Percentiles rank a stretch among this genome's conserved stretches.
Conservation (phyloP, 2,329 filamentous ascomycete genomes). For the Diaporthe sp. region DNA sequence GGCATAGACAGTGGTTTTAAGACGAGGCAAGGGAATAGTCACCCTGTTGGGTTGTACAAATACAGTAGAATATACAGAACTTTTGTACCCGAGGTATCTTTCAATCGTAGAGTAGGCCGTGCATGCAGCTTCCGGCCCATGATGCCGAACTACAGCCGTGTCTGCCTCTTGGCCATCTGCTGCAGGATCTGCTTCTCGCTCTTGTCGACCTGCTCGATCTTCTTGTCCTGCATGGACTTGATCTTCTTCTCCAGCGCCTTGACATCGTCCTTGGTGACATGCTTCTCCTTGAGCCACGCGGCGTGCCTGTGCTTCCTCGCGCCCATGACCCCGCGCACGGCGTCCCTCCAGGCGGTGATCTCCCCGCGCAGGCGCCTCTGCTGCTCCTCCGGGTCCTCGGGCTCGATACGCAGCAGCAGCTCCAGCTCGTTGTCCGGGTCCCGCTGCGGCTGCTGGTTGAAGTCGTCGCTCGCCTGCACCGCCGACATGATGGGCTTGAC, state of each 20-base stretch:
- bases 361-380: slow-evolving; percentile 57
- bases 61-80: slow-evolving; percentile 15
- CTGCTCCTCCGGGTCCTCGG: slow-evolving; percentile 63
- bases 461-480: slow-evolving; percentile 63
- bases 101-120: neutral
- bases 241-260: slow-evolving; percentile 58
- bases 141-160: slow-evolving; percentile 29
- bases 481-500: slow-evolving; percentile 69
- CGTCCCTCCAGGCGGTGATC: slow-evolving; percentile 64
- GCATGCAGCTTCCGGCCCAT: neutral
- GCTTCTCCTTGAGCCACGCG: slow-evolving; percentile 60
- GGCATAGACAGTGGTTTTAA: neutral
- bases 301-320: slow-evolving; percentile 63
- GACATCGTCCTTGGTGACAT: slow-evolving; percentile 58
- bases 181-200: slow-evolving; percentile 63
- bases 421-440: slow-evolving; percentile 71
- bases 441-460: slow-evolving; percentile 72
- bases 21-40: neutral
- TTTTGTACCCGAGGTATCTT: neutral
- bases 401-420: slow-evolving; percentile 66
- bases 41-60: slow-evolving; percentile 33
- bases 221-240: slow-evolving; percentile 65
- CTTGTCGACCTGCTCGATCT: slow-evolving; percentile 63
- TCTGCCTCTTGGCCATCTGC: slow-evolving; percentile 50
- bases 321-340: slow-evolving; percentile 60